Evolutionary conservation across 441 rosid species (phyloP).

Genomic region (Capsella rubella): DNA sequence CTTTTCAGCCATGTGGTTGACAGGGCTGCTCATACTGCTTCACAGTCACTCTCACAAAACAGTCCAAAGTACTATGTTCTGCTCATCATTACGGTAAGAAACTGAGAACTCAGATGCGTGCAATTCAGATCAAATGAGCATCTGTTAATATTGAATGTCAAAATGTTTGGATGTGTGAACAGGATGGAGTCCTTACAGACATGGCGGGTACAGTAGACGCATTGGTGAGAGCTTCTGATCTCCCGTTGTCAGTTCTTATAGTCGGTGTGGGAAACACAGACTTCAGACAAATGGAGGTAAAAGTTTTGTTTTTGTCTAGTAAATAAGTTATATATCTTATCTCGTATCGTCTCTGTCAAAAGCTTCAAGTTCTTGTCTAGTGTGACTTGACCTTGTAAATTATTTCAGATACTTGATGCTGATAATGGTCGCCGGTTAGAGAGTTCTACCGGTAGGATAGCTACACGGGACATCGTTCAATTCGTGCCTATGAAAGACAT

Average conservation of each 20-base stretch:
- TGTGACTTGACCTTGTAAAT: neutral
- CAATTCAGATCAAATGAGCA: neutral
- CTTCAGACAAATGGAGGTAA: conserved; percentile 80
- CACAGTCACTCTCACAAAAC: conserved; percentile 53
- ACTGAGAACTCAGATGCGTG: neutral
- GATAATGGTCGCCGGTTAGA: conserved; percentile 73
- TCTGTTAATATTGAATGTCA: neutral
- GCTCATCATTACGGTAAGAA: conserved; percentile 78
- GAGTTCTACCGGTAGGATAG: conserved; percentile 73
- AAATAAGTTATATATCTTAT: neutral
- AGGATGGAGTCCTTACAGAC: conserved; percentile 87
- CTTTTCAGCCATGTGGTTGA: conserved; percentile 76
- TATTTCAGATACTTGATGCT: conserved; percentile 73
- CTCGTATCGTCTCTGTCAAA: neutral
- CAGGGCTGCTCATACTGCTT: conserved; percentile 72
- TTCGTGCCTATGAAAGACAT: conserved; percentile 80
- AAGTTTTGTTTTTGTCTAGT: conserved; percentile 27
- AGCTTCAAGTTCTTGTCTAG: neutral
- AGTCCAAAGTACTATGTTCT: conserved; percentile 69
- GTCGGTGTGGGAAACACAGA: conserved; percentile 77
- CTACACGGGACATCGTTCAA: conserved; percentile 87
- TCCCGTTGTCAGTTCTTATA: conserved; percentile 72
- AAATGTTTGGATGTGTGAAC: conserved; percentile 31
- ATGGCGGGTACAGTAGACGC: conserved; percentile 69
- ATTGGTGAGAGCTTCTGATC: conserved; percentile 78